A percentile compares a stretch with the other conserved stretches of the same genome.
Conservation (phyloP, 768 basidiomycete species). For the Phaeotremella fagi region DNA sequence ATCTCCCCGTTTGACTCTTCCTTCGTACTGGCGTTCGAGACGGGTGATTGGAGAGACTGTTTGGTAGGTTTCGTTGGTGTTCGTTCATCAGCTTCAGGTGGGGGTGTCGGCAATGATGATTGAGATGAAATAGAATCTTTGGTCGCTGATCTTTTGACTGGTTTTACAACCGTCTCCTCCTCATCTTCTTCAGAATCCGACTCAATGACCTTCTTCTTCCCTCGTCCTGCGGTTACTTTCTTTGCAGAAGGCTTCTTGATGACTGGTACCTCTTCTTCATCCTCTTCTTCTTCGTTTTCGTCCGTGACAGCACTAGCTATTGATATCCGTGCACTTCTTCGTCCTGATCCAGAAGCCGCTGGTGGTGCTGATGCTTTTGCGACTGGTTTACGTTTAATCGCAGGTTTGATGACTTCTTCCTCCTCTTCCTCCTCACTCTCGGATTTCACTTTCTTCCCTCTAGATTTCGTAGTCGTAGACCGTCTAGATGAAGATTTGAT, state of each 20-base stretch:
- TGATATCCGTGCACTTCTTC: background rate
- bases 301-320: background rate
- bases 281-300: slow-evolving; percentile 21
- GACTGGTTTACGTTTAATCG: slow-evolving; percentile 4
- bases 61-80: background rate
- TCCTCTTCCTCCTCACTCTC: slow-evolving; percentile 15
- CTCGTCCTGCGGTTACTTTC: background rate
- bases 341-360: slow-evolving; percentile 7
- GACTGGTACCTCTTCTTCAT: slow-evolving; percentile 1
- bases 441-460: slow-evolving; percentile 3
- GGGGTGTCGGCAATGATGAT: slow-evolving; percentile 3
- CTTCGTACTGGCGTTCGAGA: background rate
- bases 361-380: slow-evolving; percentile 7
- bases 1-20: slow-evolving; percentile 1
- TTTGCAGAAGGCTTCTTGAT: slow-evolving; percentile 4
- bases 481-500: slow-evolving; percentile 13
- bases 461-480: slow-evolving; percentile 5
- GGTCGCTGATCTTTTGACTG: background rate
- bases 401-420: slow-evolving; percentile 13
- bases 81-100: background rate
- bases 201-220: slow-evolving; percentile 9
- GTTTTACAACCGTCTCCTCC: slow-evolving; percentile 2
- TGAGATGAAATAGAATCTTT: background rate
- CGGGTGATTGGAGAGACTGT: background rate
- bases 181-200: slow-evolving; percentile 12